Conservation (phyloP, 2,329 filamentous ascomycete species). For the Colletotrichum lentis region DNA sequence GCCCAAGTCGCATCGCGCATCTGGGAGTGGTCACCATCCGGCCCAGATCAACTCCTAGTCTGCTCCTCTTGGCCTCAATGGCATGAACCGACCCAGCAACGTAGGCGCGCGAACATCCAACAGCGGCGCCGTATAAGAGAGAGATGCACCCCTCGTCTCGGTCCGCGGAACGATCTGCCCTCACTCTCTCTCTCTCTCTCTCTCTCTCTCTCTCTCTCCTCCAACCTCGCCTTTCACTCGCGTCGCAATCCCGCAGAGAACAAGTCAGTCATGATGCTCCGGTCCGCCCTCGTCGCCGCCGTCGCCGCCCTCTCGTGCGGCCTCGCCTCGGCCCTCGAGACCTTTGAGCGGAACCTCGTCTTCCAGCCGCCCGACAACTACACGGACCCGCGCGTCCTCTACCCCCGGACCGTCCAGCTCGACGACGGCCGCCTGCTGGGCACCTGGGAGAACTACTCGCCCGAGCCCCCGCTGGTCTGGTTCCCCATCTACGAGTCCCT, state of each 20-base stretch:
- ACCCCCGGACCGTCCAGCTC: conserved; percentile 55
- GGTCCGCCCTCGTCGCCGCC: conserved; percentile 33
- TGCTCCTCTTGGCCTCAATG: neutral
- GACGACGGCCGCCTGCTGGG: conserved; percentile 57
- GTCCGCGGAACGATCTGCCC: neutral
- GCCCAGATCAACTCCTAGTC: neutral
- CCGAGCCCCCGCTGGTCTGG: conserved; percentile 62
- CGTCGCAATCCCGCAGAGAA: conserved; percentile 17
- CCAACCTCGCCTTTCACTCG: conserved; percentile 5
- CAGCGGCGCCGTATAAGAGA: conserved; percentile 20
- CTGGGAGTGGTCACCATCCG: neutral
- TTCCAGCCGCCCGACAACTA: conserved; percentile 55
- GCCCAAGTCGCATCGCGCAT: conserved; percentile 25
- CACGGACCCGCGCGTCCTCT: conserved; percentile 55
- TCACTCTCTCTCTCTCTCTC: too few relatives aligned
- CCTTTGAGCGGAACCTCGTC: conserved; percentile 46
- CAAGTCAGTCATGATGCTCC: conserved; percentile 26
- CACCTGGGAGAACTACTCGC: conserved; percentile 66
- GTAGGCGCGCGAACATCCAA: neutral
- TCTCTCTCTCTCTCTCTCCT: neutral
- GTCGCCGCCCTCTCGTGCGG: conserved; percentile 25
- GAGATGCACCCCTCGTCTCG: neutral
- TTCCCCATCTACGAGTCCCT: conserved; percentile 63
- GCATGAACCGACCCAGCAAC: conserved; percentile 7
- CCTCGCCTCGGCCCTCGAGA: conserved; percentile 36